Evolutionary conservation across 1,139 yeast genomes (phyloP).

Genomic region (Geotrichum carabidarum): DNA sequence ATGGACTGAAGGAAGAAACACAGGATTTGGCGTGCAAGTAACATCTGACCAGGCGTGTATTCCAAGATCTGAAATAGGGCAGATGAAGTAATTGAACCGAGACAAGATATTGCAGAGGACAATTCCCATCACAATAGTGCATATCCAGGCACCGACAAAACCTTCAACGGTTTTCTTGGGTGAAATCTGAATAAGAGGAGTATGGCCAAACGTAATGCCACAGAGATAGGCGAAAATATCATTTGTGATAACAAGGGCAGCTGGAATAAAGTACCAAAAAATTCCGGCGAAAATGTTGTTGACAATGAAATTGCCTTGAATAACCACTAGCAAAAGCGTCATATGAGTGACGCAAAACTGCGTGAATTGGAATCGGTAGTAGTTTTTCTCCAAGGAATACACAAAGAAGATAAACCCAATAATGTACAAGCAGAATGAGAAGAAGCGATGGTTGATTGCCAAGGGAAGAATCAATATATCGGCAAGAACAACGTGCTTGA

Average conservation of each 20-base stretch:
- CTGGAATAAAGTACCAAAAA: slow-evolving; percentile 92
- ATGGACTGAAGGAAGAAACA: slow-evolving; percentile 73
- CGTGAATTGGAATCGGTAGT: slow-evolving; percentile 85
- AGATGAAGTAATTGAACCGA: slow-evolving; percentile 68
- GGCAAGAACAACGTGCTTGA: slow-evolving; percentile 45
- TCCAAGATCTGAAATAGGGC: slow-evolving; percentile 72
- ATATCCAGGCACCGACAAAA: slow-evolving; percentile 94
- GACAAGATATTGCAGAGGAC: slow-evolving; percentile 60
- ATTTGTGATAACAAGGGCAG: slow-evolving; percentile 84
- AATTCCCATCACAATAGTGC: slow-evolving; percentile 74
- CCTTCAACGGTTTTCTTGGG: slow-evolving; percentile 98
- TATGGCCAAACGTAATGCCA: slow-evolving; percentile 93
- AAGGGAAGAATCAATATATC: slow-evolving; percentile 43
- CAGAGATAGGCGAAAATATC: slow-evolving; percentile 95
- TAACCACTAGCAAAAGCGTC: slow-evolving; percentile 83
- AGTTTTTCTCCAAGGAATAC: slow-evolving; percentile 81
- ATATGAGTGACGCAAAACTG: slow-evolving; percentile 92
- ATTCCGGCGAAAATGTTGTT: slow-evolving; percentile 85
- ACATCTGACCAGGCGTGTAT: slow-evolving; percentile 57
- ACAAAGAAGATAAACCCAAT: slow-evolving; percentile 89
- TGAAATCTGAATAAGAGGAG: slow-evolving; percentile 86
- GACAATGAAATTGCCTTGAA: slow-evolving; percentile 90
- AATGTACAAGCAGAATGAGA: slow-evolving; percentile 78
- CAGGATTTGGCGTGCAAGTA: slow-evolving; percentile 80
- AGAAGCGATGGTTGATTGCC: slow-evolving; percentile 69